Evolutionary conservation across 768 basidiomycete genomes (phyloP), one percentile per base, ranked within the genome.

Genomic region (Sporobolomyces phaffii): DNA sequence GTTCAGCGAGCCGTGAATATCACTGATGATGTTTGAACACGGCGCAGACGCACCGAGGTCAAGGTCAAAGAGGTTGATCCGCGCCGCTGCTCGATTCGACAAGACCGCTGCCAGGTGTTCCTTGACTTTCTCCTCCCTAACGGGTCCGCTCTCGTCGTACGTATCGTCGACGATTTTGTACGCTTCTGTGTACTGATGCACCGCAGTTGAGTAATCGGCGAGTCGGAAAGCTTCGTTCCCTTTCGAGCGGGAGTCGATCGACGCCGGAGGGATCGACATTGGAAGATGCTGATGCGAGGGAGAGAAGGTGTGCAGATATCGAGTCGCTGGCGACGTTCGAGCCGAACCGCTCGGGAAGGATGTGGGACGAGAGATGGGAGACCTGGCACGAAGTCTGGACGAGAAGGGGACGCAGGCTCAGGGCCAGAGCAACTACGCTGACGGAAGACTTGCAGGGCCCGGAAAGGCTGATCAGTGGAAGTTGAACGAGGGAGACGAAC

Each of bases 81-180:
- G 5, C 28, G 54, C 48, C 1, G 63, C 63, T 7, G 63, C 54
- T 26, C 63, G 38, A 36, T 64, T 64, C 47, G 63, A 64, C 7
- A 51, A 44, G 20, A 64, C 18, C 17, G 56, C 54, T 1, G 63
- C 54, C 5, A 58, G 40, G 33, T 50, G 31, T 11, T 50, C 56
- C 41, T 51, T 48, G 13, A 22, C 17, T 14, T 43, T 45, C 3
- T 5, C 28, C 0, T 45, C 18, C 17, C 10, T 8, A 0, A 5
- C 10, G 13, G 17, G 18, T 20, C 28, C 7, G 2, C 5, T 24
- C 2, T 29, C 41, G n/a, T 54, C 45, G 20, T 48, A 6, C n/a
- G 62, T 14, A 13, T n/a, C 52, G n/a, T n/a, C 5, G 11, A 11
- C 36, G 6, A 36, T 10, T 3, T n/a, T n/a, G 24, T 26, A 54